Base-by-base conservation (phyloP, 1,284 basidiomycete species). In the Afroboletus lepidellus region DNA sequence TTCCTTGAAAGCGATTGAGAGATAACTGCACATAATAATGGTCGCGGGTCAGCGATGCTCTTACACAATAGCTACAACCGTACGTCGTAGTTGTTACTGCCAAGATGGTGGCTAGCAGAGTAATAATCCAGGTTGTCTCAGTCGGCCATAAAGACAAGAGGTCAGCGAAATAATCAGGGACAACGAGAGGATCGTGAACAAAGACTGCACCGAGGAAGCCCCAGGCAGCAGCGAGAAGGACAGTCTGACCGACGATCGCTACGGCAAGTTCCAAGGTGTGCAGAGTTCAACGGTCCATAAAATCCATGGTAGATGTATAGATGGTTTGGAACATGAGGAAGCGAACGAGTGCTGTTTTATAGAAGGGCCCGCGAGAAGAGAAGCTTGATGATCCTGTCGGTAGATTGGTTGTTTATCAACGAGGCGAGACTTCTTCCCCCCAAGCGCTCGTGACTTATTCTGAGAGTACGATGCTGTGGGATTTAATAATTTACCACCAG, bases 51-150 rank as follows among this genome's bases (percentile, higher is more conserved):
- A 15, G 21, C 6, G 8, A 39, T 24, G 15, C 13, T 15, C 37
- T 23, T 13, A 6, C 12, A 15, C 2, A 39, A 15, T 5, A 13
- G 2, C 5, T 29, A 24, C 6, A 11, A n/a, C 5, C 51, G 0
- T 25, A 60, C 57, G 32, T 38, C 15, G 39, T 42, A 5, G 36
- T 55, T 8, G 24, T 15, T 8, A 61, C 24, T 5, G 58, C 36
- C 18, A 58, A 30, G 3, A 38, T 32, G 8, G 59, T 59, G 12
- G 59, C 59, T 2, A 51, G 23, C 6, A 59, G 32, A 18, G 59
- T 51, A 16, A 54, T 30, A 13, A 55, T 13, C 59, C 53, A 51
- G 6, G 58, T 51, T 3, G 49, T 41, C 41, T 51, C 51, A 1
- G 50, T 50, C n/a, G 41, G 48, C 21, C 16, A 20, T 4, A 12